Evolutionary conservation across 352 stramenopile species (phyloP), one percentile per base, ranked within the genome.

Genomic region (Phytopythium delawarense): DNA sequence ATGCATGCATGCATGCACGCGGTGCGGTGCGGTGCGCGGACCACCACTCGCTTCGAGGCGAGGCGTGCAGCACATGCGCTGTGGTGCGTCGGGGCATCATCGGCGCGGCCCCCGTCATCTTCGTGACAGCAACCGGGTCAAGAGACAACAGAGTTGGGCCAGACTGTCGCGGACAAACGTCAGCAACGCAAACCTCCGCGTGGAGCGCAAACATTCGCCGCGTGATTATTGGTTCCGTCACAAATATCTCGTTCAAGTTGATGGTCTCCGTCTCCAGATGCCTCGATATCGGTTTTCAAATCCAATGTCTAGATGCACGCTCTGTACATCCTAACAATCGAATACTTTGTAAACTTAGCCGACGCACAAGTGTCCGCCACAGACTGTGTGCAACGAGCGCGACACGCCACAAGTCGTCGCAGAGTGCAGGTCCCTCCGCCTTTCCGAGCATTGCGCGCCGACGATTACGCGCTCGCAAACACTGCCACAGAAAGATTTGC

Each of bases 161-260:
- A 45, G 39, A 45, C 39, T 21, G 42, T 49, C 42, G 16, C 42
- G 42, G n/a, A n/a, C 20, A 23, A 35, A 12, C 12, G 23, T 9
- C 16, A 35, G 46, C 46, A 53, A 53, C 35, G 46, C 46, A 53
- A 53, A 53, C 21, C 45, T 25, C n/a, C n/a, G n/a, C n/a, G n/a
- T 34, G n/a, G 50, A 42, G 50, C 50, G 50, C 50, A 56, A 56
- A 56, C 50, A 56, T 56, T 56, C 32, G 18, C 21, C 4, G 12
- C 46, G 44, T 30, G 44, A 30, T 50, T 50, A 50, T 30, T 21
- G 7, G 44, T 18, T 9, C 20, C 44, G 44, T 50, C 44, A 50
- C 11, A 30, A 23, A 30, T 28, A 2, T 50, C 12, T 32, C 44
- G 44, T 9, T 50, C 20, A 50, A 50, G 21, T 50, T 32, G 1